Evolutionary conservation across 257 asterid genomes (phyloP).

Genomic region (Echites panduratus): DNA sequence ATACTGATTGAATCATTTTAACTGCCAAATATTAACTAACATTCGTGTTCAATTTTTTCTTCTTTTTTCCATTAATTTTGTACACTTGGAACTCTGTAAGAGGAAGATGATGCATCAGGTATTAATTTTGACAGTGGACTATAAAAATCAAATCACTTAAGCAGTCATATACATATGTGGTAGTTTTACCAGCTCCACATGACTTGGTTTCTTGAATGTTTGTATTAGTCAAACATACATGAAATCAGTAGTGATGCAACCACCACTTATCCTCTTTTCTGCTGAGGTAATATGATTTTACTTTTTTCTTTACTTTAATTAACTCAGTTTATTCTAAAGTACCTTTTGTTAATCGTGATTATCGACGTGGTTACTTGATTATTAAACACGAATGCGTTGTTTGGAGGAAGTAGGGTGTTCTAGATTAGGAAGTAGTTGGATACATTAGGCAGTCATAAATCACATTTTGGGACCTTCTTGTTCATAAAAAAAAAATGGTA

Average conservation of each 20-base stretch:
- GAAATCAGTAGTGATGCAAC: not conserved
- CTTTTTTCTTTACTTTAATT: conserved; percentile 5
- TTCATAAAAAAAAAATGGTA: too few species aligned
- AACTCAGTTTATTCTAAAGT: not conserved
- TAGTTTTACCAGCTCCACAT: not conserved
- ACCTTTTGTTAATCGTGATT: not conserved
- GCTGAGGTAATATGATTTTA: not conserved
- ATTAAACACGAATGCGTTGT: not conserved
- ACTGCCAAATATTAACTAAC: not conserved
- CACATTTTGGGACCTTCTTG: not conserved
- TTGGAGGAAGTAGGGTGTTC: conserved; percentile 7
- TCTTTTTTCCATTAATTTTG: not conserved
- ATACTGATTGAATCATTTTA: not conserved
- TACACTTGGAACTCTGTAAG: not conserved
- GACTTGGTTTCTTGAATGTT: not conserved
- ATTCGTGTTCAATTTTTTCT: not conserved
- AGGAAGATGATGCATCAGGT: not conserved
- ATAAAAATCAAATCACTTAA: not conserved
- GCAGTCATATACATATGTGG: not conserved
- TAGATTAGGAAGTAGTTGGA: conserved; percentile 1
- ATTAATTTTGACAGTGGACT: not conserved
- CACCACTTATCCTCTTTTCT: not conserved
- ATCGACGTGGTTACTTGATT: conserved; percentile 1
- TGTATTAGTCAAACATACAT: not conserved
- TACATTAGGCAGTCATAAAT: not conserved